phyloP scores from a whole-genome alignment of 176 grass and related monocot genomes.

The Aegilops umbellulata region DNA sequence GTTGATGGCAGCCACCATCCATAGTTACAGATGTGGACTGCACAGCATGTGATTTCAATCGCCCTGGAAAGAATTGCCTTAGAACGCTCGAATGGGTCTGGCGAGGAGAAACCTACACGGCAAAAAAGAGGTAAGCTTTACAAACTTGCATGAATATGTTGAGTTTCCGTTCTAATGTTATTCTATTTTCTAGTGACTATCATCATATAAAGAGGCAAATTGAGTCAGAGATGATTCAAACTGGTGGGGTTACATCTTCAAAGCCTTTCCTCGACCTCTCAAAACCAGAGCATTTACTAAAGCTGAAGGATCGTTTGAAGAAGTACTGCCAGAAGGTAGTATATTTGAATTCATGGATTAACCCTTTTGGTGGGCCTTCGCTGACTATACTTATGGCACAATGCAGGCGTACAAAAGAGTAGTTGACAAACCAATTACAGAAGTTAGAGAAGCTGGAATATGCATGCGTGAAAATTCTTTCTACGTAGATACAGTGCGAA shows the following conservation, averaged over 20 bases:
- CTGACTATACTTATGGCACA: conserved; percentile 29
- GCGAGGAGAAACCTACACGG: conserved; percentile 93
- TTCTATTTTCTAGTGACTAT: conserved; percentile 71
- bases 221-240: conserved; percentile 82
- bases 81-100: conserved; percentile 98
- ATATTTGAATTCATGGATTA: conserved; percentile 12
- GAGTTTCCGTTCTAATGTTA: conserved; percentile 7
- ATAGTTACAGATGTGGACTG: conserved; percentile 97
- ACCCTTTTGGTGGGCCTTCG: conserved; percentile 6
- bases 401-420: conserved; percentile 97
- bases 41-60: conserved; percentile 97
- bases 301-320: conserved; percentile 93
- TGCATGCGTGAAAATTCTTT: conserved; percentile 99
- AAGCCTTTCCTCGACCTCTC: conserved; percentile 88
- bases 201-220: conserved; percentile 99
- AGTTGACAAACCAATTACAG: conserved; percentile 95
- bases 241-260: conserved; percentile 52
- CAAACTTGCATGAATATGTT: conserved; percentile 26
- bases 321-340: conserved; percentile 97
- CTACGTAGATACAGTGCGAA: conserved; percentile 95
- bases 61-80: conserved; percentile 94
- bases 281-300: conserved; percentile 85
- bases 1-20: conserved; percentile 73
- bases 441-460: conserved; percentile 96
- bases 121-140: conserved; percentile 68